phyloP scores from a whole-genome alignment of 352 stramenopile species.

The Bremia lactucae region DNA sequence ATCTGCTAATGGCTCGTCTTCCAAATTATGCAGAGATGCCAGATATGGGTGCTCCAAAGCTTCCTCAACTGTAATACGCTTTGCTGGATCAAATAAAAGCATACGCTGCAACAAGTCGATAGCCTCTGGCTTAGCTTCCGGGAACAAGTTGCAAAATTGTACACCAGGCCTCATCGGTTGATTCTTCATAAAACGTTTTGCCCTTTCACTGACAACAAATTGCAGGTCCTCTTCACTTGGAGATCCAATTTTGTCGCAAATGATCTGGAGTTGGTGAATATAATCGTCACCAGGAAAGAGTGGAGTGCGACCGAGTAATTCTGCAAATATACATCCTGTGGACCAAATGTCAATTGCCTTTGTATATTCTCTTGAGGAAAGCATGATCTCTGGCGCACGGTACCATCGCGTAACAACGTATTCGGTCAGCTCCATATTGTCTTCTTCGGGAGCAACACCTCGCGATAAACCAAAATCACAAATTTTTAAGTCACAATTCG shows the following conservation, averaged over 20 bases:
- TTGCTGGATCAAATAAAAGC: conserved; percentile 80
- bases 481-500: conserved; percentile 88
- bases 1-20: conserved; percentile 84
- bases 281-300: conserved; percentile 97
- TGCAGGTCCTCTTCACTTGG: conserved; percentile 79
- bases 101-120: conserved; percentile 82
- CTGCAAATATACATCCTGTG: conserved; percentile 90
- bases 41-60: conserved; percentile 88
- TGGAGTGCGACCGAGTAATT: conserved; percentile 83
- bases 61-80: conserved; percentile 88
- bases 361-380: conserved; percentile 93
- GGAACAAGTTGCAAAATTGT: conserved; percentile 64
- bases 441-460: conserved; percentile 67
- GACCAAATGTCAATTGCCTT: conserved; percentile 96
- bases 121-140: conserved; percentile 47
- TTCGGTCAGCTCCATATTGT: conserved; percentile 87
- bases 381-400: conserved; percentile 92
- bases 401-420: conserved; percentile 93
- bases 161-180: conserved; percentile 63
- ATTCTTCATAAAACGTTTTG: conserved; percentile 79
- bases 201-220: conserved; percentile 88
- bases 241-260: conserved; percentile 87
- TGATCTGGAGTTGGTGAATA: conserved; percentile 98
- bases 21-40: conserved; percentile 86
- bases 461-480: conserved; percentile 89